Evolutionary conservation across 140 eudicot genomes (phyloP).

Genomic region (Stevia rebaudiana): DNA sequence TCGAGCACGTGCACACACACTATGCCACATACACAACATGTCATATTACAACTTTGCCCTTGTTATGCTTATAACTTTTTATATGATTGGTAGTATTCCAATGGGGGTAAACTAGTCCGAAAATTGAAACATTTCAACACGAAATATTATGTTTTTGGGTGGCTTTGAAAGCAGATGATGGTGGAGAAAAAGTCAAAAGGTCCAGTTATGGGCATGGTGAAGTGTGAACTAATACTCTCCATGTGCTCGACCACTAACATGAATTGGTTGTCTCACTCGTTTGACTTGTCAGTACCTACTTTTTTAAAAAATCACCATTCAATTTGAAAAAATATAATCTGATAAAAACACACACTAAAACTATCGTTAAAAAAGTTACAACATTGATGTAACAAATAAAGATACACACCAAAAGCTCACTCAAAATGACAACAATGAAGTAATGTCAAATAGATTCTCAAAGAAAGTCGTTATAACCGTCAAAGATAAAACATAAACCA

Average conservation of each 20-base stretch:
- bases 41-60: background rate
- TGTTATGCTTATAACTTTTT: background rate
- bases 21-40: background rate
- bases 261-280: background rate
- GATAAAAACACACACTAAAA: too few relatives aligned
- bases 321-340: too few relatives aligned
- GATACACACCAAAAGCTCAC: too few relatives aligned
- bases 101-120: background rate
- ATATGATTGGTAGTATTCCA: background rate
- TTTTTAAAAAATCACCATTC: too few relatives aligned
- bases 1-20: background rate
- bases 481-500: background rate
- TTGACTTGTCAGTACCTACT: slow-evolving; percentile 12
- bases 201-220: slow-evolving; percentile 21
- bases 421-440: too few relatives aligned
- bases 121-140: background rate
- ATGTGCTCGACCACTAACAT: slow-evolving; percentile 23
- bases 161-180: background rate
- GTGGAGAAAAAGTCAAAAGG: slow-evolving; percentile 20
- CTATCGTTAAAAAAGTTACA: too few relatives aligned
- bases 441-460: background rate
- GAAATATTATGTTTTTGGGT: background rate
- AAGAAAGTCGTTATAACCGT: background rate
- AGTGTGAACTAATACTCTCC: slow-evolving; percentile 6
- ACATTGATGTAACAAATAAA: too few relatives aligned